Evolutionary conservation across 768 basidiomycete genomes (phyloP), one percentile per base, ranked within the genome.

Genomic region (Serendipita sp.): DNA sequence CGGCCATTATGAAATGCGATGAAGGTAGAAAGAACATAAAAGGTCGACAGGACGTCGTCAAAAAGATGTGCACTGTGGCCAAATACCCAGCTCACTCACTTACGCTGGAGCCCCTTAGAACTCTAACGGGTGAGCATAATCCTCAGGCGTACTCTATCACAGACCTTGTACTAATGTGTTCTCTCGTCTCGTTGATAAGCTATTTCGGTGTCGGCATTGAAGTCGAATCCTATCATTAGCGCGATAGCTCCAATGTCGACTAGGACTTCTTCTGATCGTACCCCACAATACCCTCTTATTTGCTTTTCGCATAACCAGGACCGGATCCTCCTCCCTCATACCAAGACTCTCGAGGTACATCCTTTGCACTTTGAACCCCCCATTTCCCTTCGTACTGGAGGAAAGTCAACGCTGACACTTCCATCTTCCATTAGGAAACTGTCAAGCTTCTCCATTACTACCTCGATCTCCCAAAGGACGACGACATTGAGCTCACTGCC

Each of bases 301-400:
- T 60, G 56, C 56, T 60, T 5, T 37, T 5, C 56, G 8, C 32
- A 32, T 35, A 37, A 60, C 24, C 32, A 11, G 56, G 56, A 60
- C 35, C 24, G 56, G 2, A 60, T 60, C n/a, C 56, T 60, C 10
- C 56, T 60, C 56, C 56, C 56, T 24, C 56, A 60, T 28, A 60
- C 56, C 24, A 60, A 60, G n/a, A 60, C 56, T 1, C 24, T 60
- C 56, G 56, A 60, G 56, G 56, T 60, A 60, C 24, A n/a, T 32
- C 8, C 56, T 10, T 28, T 3, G 35, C 32, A 4, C 32, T 1
- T 41, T 41, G 7, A 13, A 41, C 38, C 13, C 38, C 1, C 1
- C 38, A 41, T 41, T 13, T 41, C 13, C 28, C 24, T 54, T 15
- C 16, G 1, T 11, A 46, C 11, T 11, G n/a, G 1, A 46, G 45